Evolutionary conservation across 129 eudicot genomes (phyloP).

Genomic region (Chrysanthemum seticuspe): DNA sequence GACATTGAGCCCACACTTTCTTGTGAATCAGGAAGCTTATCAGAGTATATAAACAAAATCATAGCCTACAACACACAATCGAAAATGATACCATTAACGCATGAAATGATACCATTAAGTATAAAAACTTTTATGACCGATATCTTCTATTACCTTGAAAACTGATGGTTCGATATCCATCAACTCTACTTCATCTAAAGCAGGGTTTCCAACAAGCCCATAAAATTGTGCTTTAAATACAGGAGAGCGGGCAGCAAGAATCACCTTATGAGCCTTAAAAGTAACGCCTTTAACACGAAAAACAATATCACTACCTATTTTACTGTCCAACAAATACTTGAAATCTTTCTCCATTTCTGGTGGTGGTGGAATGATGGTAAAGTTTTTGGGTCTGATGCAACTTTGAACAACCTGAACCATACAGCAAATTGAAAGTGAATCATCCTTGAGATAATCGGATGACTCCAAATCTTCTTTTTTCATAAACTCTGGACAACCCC

Average conservation of each 20-base stretch:
- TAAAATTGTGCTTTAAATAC: slow-evolving; percentile 88
- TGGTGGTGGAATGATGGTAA: slow-evolving; percentile 57
- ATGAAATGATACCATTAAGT: neutral
- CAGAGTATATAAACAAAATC: slow-evolving; percentile 77
- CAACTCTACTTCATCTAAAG: slow-evolving; percentile 50
- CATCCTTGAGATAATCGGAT: slow-evolving; percentile 74
- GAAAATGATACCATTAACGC: too few relatives aligned
- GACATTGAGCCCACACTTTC: slow-evolving; percentile 63
- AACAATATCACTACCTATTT: slow-evolving; percentile 64
- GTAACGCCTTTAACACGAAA: slow-evolving; percentile 62
- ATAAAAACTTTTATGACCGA: neutral
- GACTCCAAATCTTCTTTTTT: slow-evolving; percentile 61
- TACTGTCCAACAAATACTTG: slow-evolving; percentile 54
- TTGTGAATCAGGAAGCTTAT: slow-evolving; percentile 59
- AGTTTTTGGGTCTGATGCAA: slow-evolving; percentile 71
- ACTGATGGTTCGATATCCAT: slow-evolving; percentile 82
- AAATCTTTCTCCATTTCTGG: slow-evolving; percentile 78
- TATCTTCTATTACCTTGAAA: slow-evolving; percentile 57
- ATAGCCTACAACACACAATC: slow-evolving; percentile 53
- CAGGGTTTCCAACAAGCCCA: slow-evolving; percentile 75
- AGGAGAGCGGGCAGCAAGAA: slow-evolving; percentile 96
- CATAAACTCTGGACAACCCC: slow-evolving; percentile 80
- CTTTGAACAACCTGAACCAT: slow-evolving; percentile 88
- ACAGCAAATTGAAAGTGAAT: slow-evolving; percentile 75
- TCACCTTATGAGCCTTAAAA: slow-evolving; percentile 80